Evolutionary conservation across 2,329 filamentous ascomycete genomes (phyloP).

Genomic region (Pestalotiopsis sp.): DNA sequence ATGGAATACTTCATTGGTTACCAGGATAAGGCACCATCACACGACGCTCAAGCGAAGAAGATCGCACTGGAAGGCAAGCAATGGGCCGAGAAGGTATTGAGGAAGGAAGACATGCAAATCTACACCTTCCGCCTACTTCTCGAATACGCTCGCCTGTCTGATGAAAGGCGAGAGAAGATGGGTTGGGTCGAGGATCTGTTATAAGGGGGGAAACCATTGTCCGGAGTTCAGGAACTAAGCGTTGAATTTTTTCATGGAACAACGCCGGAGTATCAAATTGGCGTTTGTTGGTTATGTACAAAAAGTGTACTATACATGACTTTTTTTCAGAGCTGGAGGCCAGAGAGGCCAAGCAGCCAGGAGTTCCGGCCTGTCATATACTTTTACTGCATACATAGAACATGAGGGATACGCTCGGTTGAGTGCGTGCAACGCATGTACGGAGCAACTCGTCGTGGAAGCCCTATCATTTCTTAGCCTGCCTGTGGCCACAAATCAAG

Average conservation of each 20-base stretch:
- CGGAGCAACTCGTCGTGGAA: background rate
- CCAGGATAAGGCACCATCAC: conserved; percentile 38
- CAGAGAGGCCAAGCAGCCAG: background rate
- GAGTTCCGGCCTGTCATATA: background rate
- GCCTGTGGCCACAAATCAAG: background rate
- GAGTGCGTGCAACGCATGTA: background rate
- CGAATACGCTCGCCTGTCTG: conserved; percentile 62
- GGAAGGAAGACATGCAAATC: conserved; percentile 74
- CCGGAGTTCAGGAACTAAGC: background rate
- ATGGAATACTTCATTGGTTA: conserved; percentile 76
- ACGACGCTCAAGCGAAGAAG: conserved; percentile 61
- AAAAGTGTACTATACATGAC: conserved; percentile 1
- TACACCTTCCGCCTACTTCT: conserved; percentile 68
- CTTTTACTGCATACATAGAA: background rate
- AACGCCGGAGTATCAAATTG: background rate
- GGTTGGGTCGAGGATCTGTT: conserved; percentile 58
- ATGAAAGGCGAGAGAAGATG: conserved; percentile 53
- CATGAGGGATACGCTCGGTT: background rate
- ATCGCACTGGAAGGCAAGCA: conserved; percentile 68
- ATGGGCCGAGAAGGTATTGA: conserved; percentile 70
- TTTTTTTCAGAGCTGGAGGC: background rate
- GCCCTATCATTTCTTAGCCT: background rate
- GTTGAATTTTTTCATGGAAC: background rate
- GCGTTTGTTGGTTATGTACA: conserved; percentile 7
- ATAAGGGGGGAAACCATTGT: conserved; percentile 1